Conservation (phyloP, 352 stramenopile genomes). For the Phytopythium ostracodes region DNA sequence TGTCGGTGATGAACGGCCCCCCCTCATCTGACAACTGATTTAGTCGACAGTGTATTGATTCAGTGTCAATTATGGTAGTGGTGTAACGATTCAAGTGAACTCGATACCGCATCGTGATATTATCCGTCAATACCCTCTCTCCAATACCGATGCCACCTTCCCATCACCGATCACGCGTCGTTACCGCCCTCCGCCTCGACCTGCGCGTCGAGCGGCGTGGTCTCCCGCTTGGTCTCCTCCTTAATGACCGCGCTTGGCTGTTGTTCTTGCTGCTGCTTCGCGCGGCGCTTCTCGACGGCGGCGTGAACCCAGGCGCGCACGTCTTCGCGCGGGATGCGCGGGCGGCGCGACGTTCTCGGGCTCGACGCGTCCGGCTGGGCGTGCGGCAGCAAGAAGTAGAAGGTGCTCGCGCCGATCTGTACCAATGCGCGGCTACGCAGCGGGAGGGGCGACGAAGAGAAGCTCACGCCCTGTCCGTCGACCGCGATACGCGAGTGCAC, state of each 20-base stretch:
- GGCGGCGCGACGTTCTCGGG: background rate
- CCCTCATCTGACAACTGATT: no score
- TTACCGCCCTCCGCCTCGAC: no score
- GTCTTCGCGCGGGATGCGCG: conserved; percentile 18
- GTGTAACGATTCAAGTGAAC: no score
- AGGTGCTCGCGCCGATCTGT: conserved; percentile 61
- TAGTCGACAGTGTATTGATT: no score
- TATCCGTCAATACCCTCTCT: background rate
- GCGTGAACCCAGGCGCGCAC: conserved; percentile 29
- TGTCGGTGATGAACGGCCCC: no score
- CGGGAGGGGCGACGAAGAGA: conserved; percentile 35
- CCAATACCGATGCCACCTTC: background rate
- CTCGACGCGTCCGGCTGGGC: background rate
- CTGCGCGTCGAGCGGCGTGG: no score
- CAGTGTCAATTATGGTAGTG: no score
- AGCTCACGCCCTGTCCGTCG: conserved; percentile 54
- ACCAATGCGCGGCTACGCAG: conserved; percentile 56
- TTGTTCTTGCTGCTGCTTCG: background rate
- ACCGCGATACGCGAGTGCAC: conserved; percentile 47
- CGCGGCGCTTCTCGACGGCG: conserved; percentile 20
- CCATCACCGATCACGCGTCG: no score
- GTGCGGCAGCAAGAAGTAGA: conserved; percentile 71
- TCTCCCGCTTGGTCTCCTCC: background rate
- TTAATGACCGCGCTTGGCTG: background rate
- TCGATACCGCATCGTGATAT: background rate